phyloP scores from a whole-genome alignment of 805 yeast species.

The Saccharomycopsis sp. region DNA sequence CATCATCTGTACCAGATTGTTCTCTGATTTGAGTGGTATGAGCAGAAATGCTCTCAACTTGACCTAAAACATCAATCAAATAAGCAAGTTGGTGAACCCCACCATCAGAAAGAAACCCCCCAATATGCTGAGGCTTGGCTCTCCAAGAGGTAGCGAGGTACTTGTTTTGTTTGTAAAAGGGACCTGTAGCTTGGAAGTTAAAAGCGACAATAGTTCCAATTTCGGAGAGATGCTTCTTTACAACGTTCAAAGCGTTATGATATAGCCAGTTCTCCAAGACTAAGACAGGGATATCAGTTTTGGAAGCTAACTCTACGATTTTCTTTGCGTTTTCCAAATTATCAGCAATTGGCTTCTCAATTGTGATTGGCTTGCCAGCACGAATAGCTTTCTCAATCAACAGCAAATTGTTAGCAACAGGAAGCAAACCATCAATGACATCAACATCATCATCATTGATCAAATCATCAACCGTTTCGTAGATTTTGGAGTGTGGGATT shows the following conservation, averaged over 20 bases:
- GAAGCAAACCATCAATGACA: constrained; percentile 77
- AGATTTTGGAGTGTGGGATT: constrained; percentile 44
- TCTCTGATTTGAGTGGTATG: constrained; percentile 70
- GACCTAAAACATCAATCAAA: constrained; percentile 75
- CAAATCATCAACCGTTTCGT: constrained; percentile 56
- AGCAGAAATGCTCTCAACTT: constrained; percentile 64
- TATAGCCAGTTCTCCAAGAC: constrained; percentile 86
- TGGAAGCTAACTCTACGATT: constrained; percentile 59
- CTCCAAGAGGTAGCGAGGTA: constrained; percentile 79
- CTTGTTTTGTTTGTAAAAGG: constrained; percentile 54
- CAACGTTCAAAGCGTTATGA: constrained; percentile 47
- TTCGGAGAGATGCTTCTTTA: constrained; percentile 53
- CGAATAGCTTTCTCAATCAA: constrained; percentile 65
- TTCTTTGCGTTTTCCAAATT: constrained; percentile 72
- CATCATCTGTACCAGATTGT: constrained; percentile 77
- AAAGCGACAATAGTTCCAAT: constrained; percentile 71
- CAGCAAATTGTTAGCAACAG: constrained; percentile 73
- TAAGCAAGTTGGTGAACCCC: constrained; percentile 94
- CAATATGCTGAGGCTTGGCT: constrained; percentile 82
- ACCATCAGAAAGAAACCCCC: constrained; percentile 90
- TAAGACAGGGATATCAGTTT: constrained; percentile 60
- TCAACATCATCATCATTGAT: constrained; percentile 63
- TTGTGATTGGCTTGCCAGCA: constrained; percentile 67
- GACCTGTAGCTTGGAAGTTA: constrained; percentile 68
- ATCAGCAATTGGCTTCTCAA: constrained; percentile 94